phyloP scores from a whole-genome alignment of 495 filamentous ascomycete species.

The Penicillium parvum region DNA sequence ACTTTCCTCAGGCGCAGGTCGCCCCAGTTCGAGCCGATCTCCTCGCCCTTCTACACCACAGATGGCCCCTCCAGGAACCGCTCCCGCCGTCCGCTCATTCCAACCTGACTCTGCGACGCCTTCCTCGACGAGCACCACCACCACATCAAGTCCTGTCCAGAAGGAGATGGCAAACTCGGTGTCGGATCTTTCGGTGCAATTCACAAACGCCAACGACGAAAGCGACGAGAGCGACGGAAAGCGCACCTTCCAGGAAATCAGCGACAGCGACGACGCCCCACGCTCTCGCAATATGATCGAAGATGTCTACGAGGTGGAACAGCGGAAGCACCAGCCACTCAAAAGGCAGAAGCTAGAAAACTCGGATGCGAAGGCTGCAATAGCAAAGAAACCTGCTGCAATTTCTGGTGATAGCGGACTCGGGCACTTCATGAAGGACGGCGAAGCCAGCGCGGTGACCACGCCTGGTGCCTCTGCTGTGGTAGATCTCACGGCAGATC shows the following conservation, averaged over 20 bases:
- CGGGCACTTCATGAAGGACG: conserved; percentile 60
- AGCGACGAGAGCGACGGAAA: conserved; percentile 26
- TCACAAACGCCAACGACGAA: conserved; percentile 19
- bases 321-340: conserved; percentile 55
- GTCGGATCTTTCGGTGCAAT: conserved; percentile 24
- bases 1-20: conserved; percentile 19
- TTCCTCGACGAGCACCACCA: background rate
- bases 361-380: conserved; percentile 35
- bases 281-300: conserved; percentile 52
- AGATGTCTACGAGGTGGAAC: conserved; percentile 64
- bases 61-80: conserved; percentile 27
- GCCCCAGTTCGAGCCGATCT: conserved; percentile 11
- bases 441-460: conserved; percentile 29
- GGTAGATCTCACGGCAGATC: conserved; percentile 61
- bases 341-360: conserved; percentile 61
- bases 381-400: conserved; percentile 36
- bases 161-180: conserved; percentile 3
- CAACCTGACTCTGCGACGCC: conserved; percentile 5
- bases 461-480: conserved; percentile 29
- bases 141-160: conserved; percentile 10
- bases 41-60: conserved; percentile 13
- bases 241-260: conserved; percentile 26
- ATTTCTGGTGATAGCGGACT: conserved; percentile 51
- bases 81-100: conserved; percentile 20
- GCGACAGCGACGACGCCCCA: conserved; percentile 19